These are phyloP conservation scores for Globisporangium cederbergense DNA, from an alignment of 352 stramenopile species.

Conservation along the genomic window DNA sequence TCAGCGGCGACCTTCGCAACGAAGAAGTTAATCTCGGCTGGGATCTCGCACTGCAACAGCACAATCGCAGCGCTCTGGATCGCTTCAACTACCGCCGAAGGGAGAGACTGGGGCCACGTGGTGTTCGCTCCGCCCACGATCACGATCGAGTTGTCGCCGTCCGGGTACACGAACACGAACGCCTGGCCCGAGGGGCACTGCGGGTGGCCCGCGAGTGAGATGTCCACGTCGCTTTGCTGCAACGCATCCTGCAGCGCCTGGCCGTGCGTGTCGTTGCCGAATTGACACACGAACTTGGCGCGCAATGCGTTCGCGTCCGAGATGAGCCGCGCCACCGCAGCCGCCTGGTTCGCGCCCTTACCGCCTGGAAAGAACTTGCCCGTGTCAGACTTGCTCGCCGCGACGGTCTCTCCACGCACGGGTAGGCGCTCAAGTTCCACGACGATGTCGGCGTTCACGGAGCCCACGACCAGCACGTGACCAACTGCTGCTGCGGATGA, in stretches of 20 bases:
- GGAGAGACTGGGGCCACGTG: conserved; percentile 47
- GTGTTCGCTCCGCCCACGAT: conserved; percentile 77
- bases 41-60: conserved; percentile 74
- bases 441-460: conserved; percentile 81
- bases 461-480: conserved; percentile 71
- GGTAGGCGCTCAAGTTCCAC: conserved; percentile 70
- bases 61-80: conserved; percentile 59
- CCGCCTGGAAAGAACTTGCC: conserved; percentile 65
- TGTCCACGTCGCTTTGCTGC: conserved; percentile 30
- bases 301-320: conserved; percentile 13
- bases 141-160: conserved; percentile 84
- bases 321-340: conserved; percentile 47
- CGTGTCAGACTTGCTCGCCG: conserved; percentile 47
- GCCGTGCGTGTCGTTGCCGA: conserved; percentile 68
- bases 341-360: conserved; percentile 81
- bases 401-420: conserved; percentile 62
- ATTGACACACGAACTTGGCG: conserved; percentile 62
- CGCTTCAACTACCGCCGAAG: conserved; percentile 29
- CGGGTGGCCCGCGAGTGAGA: conserved; percentile 32
- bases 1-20: conserved; percentile 47
- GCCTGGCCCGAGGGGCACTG: conserved; percentile 65
- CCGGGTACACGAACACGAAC: conserved; percentile 79
- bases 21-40: conserved; percentile 43
- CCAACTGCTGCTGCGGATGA: background rate
- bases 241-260: conserved; percentile 42